phyloP scores from a whole-genome alignment of 768 basidiomycete genomes.

The Tulasnella sp. region DNA sequence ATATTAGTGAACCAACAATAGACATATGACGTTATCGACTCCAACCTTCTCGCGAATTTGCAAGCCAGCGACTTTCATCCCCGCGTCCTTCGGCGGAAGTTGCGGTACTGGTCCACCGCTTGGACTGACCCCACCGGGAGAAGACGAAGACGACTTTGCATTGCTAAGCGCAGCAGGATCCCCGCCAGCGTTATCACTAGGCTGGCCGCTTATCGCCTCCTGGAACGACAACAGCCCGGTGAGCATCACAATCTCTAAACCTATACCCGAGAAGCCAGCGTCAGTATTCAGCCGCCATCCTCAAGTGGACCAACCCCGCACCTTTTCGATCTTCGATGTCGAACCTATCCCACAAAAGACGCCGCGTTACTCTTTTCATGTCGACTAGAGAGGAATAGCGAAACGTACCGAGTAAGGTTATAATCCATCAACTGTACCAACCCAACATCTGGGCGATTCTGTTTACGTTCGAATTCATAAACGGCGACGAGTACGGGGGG shows the following conservation, averaged over 20 bases:
- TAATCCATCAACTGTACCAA: conserved; percentile 68
- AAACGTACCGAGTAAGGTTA: conserved; percentile 57
- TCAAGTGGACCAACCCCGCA: background rate
- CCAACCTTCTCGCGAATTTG: conserved; percentile 9
- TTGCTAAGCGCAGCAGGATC: background rate
- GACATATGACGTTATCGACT: background rate
- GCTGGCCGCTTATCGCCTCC: conserved; percentile 29
- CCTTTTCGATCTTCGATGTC: conserved; percentile 70
- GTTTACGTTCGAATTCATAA: conserved; percentile 53
- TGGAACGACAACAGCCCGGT: conserved; percentile 66
- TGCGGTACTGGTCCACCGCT: conserved; percentile 1
- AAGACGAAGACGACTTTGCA: background rate
- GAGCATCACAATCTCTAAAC: conserved; percentile 69
- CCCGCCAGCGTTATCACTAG: background rate
- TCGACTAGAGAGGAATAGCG: background rate
- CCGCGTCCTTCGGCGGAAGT: conserved; percentile 6
- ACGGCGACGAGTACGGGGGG: conserved; percentile 75
- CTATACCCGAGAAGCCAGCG: conserved; percentile 23
- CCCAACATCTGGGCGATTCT: background rate
- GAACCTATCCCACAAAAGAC: conserved; percentile 38
- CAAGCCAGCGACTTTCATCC: background rate
- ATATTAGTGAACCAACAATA: background rate
- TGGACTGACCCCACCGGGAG: too few species aligned
- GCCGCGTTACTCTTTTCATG: background rate
- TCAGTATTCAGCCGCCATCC: background rate